phyloP scores from a whole-genome alignment of 345 rosid species.

The Hypericum perforatum region DNA sequence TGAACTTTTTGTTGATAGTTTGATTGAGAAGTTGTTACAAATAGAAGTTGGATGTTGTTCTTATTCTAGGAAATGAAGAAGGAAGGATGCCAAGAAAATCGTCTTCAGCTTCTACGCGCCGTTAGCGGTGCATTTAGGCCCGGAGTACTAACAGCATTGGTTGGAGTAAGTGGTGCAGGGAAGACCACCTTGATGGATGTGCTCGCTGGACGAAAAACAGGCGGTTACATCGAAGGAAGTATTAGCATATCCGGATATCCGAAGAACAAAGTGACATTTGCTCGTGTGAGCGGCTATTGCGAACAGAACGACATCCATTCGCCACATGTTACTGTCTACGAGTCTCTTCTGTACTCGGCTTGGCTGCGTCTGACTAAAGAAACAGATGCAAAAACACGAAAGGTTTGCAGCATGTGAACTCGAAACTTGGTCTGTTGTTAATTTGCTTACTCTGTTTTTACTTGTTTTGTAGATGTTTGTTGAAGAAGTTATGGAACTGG shows the following conservation, averaged over 20 bases:
- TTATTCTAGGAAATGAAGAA: slow-evolving; percentile 3
- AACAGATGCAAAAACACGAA: background rate
- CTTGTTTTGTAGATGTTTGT: background rate
- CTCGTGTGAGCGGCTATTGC: slow-evolving; percentile 1
- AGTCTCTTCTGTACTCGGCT: slow-evolving; percentile 1
- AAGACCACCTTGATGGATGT: slow-evolving; percentile 8
- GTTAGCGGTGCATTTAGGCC: slow-evolving; percentile 9
- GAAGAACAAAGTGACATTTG: background rate
- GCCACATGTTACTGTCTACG: slow-evolving; percentile 2
- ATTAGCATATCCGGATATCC: slow-evolving; percentile 3
- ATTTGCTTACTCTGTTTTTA: too few relatives aligned
- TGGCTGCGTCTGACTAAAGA: slow-evolving; percentile 1
- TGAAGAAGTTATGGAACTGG: slow-evolving; percentile 2
- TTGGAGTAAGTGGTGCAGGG: slow-evolving; percentile 7
- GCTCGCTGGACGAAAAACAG: slow-evolving; percentile 4
- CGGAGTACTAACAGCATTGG: slow-evolving; percentile 4
- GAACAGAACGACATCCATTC: slow-evolving; percentile 7
- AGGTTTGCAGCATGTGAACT: background rate
- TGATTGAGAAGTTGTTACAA: too few relatives aligned
- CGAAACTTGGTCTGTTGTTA: too few relatives aligned
- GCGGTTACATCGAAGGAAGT: slow-evolving; percentile 3
- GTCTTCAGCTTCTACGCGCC: background rate
- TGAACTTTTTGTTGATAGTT: too few relatives aligned
- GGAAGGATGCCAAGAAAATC: background rate
- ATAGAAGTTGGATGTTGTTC: too few relatives aligned